Evolutionary conservation across 345 rosid genomes (phyloP).

Genomic region (Erodium maritimum): DNA sequence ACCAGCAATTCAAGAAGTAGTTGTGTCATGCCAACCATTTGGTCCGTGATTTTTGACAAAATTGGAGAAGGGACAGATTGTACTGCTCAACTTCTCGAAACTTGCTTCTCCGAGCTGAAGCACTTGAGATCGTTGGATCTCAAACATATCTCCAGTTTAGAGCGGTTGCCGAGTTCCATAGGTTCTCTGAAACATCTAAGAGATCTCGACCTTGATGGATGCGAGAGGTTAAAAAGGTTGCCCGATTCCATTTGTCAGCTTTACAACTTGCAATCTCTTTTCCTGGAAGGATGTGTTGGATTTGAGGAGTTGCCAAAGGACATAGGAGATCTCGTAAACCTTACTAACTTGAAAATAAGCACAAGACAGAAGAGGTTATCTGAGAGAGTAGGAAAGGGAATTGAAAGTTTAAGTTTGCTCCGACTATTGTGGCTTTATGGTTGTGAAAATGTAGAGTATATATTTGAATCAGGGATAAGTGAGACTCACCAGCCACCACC

Average conservation of each 20-base stretch:
- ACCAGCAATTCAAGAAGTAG: neutral
- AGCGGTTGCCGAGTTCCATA: neutral
- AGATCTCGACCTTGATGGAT: neutral
- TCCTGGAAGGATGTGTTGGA: neutral
- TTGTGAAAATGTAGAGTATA: neutral
- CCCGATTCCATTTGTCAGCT: neutral
- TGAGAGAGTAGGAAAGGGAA: neutral
- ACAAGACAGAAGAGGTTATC: neutral
- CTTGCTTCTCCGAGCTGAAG: neutral
- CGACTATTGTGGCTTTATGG: neutral
- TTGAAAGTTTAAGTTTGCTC: neutral
- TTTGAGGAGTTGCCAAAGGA: neutral
- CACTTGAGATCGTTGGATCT: neutral
- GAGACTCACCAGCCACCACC: neutral
- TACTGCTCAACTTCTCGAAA: neutral
- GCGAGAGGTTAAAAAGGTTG: neutral
- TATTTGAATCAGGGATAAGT: neutral
- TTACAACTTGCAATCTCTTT: neutral
- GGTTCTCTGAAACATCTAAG: slow-evolving; percentile 1
- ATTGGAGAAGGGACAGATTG: neutral
- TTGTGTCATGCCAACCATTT: neutral
- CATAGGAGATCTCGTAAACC: neutral
- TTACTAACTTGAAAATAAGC: neutral
- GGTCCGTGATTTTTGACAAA: neutral
- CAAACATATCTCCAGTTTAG: neutral